A percentile compares a stretch with the other conserved stretches of the same genome.
Evolutionary conservation across 495 filamentous ascomycete genomes (phyloP).

Genomic region (Xylaria grammica): DNA sequence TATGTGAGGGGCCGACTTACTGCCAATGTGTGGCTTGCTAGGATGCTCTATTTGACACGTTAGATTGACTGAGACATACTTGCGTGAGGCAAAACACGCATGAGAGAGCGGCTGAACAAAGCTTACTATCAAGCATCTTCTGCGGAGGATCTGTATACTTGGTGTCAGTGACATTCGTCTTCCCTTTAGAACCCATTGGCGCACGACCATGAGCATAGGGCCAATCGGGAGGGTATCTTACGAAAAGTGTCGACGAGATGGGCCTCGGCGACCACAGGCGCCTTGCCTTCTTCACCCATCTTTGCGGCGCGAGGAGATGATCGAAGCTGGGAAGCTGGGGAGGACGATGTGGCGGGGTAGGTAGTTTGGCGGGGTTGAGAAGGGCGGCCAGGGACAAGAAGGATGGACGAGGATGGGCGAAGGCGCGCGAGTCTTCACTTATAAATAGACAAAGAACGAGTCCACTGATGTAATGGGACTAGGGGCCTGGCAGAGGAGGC

Average conservation of each 20-base stretch:
- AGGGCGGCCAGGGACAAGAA: not conserved
- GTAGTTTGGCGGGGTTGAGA: constrained; percentile 28
- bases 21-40: constrained; percentile 60
- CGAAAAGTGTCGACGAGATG: constrained; percentile 86
- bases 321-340: constrained; percentile 31
- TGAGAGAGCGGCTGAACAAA: constrained; percentile 26
- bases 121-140: constrained; percentile 68
- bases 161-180: constrained; percentile 27
- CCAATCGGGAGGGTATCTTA: constrained; percentile 33
- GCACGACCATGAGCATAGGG: not conserved
- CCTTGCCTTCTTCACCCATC: constrained; percentile 72
- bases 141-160: constrained; percentile 52
- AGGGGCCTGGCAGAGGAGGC: constrained; percentile 13
- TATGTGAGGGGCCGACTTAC: constrained; percentile 43
- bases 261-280: constrained; percentile 79
- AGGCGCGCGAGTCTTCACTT: not conserved
- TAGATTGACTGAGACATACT: not conserved
- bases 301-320: constrained; percentile 38
- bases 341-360: constrained; percentile 27
- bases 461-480: not conserved
- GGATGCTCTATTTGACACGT: constrained; percentile 56
- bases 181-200: not conserved
- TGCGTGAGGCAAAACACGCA: constrained; percentile 2
- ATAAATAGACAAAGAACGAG: not conserved
- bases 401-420: not conserved